Conservation (phyloP, 768 basidiomycete species). For the Rhodocollybia butyracea region DNA sequence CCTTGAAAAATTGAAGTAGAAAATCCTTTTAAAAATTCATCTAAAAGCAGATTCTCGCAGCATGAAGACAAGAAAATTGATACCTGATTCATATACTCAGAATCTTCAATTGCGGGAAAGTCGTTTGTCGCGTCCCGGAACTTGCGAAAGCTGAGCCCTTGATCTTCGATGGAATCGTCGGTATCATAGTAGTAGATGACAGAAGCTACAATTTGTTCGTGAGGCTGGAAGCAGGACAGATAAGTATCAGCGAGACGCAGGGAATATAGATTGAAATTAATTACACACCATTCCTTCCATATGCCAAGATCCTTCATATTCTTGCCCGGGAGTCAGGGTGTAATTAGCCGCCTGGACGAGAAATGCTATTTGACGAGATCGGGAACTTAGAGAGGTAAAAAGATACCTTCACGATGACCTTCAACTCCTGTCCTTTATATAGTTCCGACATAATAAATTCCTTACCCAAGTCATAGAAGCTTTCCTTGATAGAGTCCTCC, state of each 20-base stretch:
- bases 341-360: constrained; percentile 15
- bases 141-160: constrained; percentile 12
- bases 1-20: neutral
- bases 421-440: constrained; percentile 5
- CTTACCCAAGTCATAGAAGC: neutral
- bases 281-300: constrained; percentile 17
- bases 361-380: neutral
- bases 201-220: constrained; percentile 15
- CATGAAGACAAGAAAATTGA: neutral
- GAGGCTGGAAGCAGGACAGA: constrained; percentile 9
- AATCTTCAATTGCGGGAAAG: constrained; percentile 71
- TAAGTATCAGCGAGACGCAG: neutral
- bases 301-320: constrained; percentile 16
- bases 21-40: neutral
- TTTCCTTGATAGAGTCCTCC: neutral
- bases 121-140: constrained; percentile 32
- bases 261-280: too few species aligned
- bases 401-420: constrained; percentile 7
- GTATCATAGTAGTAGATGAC: constrained; percentile 16
- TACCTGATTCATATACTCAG: neutral
- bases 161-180: constrained; percentile 10
- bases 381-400: neutral
- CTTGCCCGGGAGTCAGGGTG: constrained; percentile 11
- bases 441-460: neutral
- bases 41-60: neutral